Conservation (phyloP, 495 filamentous ascomycete genomes). For the Tuber aestivum region DNA sequence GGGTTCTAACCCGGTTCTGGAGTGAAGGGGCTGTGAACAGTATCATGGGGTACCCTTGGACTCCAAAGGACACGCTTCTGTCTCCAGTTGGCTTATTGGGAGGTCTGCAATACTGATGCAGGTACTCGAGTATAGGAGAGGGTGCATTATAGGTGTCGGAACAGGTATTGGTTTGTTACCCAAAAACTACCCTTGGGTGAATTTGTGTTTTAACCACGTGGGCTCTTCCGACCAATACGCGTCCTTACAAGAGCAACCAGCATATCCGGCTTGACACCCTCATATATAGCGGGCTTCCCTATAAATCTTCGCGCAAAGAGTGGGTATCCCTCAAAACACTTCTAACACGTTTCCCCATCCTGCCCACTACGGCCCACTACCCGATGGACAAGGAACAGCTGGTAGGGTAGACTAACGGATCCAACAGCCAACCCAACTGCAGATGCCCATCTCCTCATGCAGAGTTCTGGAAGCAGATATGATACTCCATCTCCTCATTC, state of each 20-base stretch:
- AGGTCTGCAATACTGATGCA: too few species aligned
- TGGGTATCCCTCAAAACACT: neutral
- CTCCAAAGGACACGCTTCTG: neutral
- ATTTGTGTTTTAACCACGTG: neutral
- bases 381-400: neutral
- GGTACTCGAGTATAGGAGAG: neutral
- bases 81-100: neutral
- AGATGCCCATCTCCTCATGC: neutral
- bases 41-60: neutral
- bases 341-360: neutral
- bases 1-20: neutral
- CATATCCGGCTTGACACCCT: neutral
- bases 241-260: neutral
- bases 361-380: neutral
- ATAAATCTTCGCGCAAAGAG: neutral
- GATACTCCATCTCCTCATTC: neutral
- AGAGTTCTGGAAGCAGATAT: slow-evolving; percentile 1
- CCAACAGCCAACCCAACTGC: neutral
- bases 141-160: neutral
- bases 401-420: too few species aligned
- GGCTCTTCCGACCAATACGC: neutral
- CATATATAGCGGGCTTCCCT: neutral
- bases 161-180: neutral
- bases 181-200: neutral
- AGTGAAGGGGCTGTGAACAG: neutral